These are phyloP conservation scores for Ceratobasidium sp. DNA, from an alignment of 1,284 basidiomycete genomes.

Conservation along the genomic window DNA sequence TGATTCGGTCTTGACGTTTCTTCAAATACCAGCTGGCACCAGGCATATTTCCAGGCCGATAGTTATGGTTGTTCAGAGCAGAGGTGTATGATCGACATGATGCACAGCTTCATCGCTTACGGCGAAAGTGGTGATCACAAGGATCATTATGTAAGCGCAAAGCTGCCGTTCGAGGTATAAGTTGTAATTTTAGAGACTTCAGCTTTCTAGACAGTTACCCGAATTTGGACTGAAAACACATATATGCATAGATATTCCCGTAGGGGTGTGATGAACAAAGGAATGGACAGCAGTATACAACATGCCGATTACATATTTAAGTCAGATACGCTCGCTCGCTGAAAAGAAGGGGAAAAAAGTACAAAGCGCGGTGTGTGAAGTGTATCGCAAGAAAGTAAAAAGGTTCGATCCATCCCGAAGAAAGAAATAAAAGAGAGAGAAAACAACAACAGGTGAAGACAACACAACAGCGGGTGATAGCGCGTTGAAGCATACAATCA, in stretches of 20 bases:
- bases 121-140: neutral
- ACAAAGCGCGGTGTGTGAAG: neutral
- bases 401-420: constrained; percentile 20
- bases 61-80: neutral
- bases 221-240: neutral
- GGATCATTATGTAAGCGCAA: neutral
- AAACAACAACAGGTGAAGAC: constrained; percentile 19
- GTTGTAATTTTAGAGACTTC: no score
- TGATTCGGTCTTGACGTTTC: neutral
- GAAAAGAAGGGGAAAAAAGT: constrained; percentile 3
- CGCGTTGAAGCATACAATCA: constrained; percentile 3
- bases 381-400: constrained; percentile 17
- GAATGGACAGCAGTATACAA: constrained; percentile 35
- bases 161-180: no score
- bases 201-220: no score
- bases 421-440: constrained; percentile 20
- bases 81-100: neutral
- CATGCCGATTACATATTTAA: constrained; percentile 36
- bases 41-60: neutral
- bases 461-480: neutral
- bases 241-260: constrained; percentile 23
- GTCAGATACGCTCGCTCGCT: constrained; percentile 27
- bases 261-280: constrained; percentile 42
- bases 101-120: neutral
- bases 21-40: neutral